Base-by-base conservation (phyloP, 148 eudicot species). In the Limonium bicolor region DNA sequence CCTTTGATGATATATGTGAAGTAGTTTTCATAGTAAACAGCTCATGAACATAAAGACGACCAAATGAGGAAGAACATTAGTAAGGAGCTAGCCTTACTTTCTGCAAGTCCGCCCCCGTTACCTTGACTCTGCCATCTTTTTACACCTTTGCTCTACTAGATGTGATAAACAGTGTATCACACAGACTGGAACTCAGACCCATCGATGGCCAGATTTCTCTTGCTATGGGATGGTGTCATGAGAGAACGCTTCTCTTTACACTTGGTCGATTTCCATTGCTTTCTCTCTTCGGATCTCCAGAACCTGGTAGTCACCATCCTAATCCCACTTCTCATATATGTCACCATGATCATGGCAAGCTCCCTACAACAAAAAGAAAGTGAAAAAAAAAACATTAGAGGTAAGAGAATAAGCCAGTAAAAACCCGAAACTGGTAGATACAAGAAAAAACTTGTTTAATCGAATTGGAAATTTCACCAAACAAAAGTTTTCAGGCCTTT, bases 331-430 rank as follows among this genome's bases (percentile, higher is more conserved):
- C 60, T 72, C 51, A 74, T 41, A 53, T 65, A 77, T 46, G 70
- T 74, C n/a, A 61, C 61, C 54, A 76, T 41, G 12, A 73, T 53
- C 12, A 71, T 55, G 2, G 64, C 84, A 52, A 88, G 74, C 69
- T 84, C 97, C 62, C 97, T 88, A 84, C 62, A 67, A 9, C 53
- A 43, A 7, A n/a, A n/a, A n/a, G n/a, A n/a, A n/a, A n/a, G n/a
- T n/a, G n/a, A n/a, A n/a, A n/a, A n/a, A n/a, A n/a, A n/a, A n/a
- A n/a, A n/a, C n/a, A n/a, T n/a, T n/a, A n/a, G n/a, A n/a, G n/a
- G n/a, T n/a, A n/a, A n/a, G n/a, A n/a, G n/a, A n/a, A n/a, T n/a
- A n/a, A n/a, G n/a, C n/a, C n/a, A n/a, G n/a, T n/a, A n/a, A n/a
- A n/a, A n/a, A n/a, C n/a, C n/a, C n/a, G n/a, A n/a, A n/a, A n/a